Percentiles rank a stretch among this genome's conserved stretches.
phyloP scores from a whole-genome alignment of 805 yeast genomes.

The Candida insectorum region DNA sequence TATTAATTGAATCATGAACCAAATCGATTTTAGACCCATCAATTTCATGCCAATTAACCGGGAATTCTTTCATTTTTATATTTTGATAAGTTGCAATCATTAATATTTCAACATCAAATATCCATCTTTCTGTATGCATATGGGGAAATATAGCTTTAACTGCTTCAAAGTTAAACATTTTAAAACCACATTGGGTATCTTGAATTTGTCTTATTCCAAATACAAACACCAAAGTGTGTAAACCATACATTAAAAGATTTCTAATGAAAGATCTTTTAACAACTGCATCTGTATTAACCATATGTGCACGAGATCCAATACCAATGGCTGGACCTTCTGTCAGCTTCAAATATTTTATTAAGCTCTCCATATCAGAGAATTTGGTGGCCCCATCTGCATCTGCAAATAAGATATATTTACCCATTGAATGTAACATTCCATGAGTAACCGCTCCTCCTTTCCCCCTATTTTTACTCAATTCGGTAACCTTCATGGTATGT shows the following conservation, averaged over 20 bases:
- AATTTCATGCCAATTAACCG: slow-evolving; percentile 96
- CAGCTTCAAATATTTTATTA: slow-evolving; percentile 42
- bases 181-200: slow-evolving; percentile 98
- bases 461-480: slow-evolving; percentile 75
- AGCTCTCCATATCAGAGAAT: slow-evolving; percentile 62
- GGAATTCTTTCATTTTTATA: slow-evolving; percentile 69
- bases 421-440: slow-evolving; percentile 76
- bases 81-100: slow-evolving; percentile 71
- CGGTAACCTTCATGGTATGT: slow-evolving; percentile 66
- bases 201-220: slow-evolving; percentile 85
- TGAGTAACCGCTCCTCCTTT: slow-evolving; percentile 90
- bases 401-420: slow-evolving; percentile 76
- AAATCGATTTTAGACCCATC: slow-evolving; percentile 92
- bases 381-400: slow-evolving; percentile 97
- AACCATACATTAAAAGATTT: slow-evolving; percentile 88
- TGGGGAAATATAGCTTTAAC: slow-evolving; percentile 69
- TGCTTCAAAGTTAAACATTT: slow-evolving; percentile 76
- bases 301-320: slow-evolving; percentile 93
- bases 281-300: slow-evolving; percentile 94
- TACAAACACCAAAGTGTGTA: slow-evolving; percentile 79
- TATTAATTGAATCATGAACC: slow-evolving; percentile 83
- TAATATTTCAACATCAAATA: slow-evolving; percentile 91
- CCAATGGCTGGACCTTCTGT: slow-evolving; percentile 56
- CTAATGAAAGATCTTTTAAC: slow-evolving; percentile 88
- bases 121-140: slow-evolving; percentile 98